Base-by-base conservation (phyloP, 2,329 filamentous ascomycete genomes). In the Cryphonectria carpinicola region DNA sequence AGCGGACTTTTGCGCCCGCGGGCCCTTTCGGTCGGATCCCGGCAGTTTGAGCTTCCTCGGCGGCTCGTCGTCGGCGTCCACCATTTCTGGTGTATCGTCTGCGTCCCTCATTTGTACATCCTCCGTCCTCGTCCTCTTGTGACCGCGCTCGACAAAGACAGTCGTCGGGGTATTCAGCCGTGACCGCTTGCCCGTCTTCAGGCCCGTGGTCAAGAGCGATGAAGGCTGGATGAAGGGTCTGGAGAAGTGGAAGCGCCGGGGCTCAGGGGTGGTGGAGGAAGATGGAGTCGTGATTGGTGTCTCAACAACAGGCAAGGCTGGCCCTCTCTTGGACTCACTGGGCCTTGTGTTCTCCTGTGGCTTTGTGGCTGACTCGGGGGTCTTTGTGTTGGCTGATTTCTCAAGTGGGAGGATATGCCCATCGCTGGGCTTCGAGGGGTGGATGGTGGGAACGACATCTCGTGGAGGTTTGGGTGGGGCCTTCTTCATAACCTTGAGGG, bases 221-320 rank as follows among this genome's bases (percentile, higher is more conserved):
- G 76, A 75, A 41, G 81, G 75, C 70, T 81, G 78, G 76, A 84
- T 80, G 71, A 83, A 81, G 66, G 80, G 82, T 70, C 83, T 81
- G 22, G 86, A 88, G 71, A 89, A 84, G 75, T 88, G 87, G 72
- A 89, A 89, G 58, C 85, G 82, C 69, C 87, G 84, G 17, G 82
- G 84, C 74, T 85, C 83, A 19, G 77, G 46, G 41, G 11, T 65
- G 17, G 71, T 25, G 10, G 74, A n/a, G 67, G 66, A 32, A 8
- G 14, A 14, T 14, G 67, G 73, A 41, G 58, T 68, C 32, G 73
- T 37, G 54, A 69, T 63, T 37, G 49, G 32, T 3, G 65, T 65
- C 28, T 49, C 28, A 28, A 28, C 60, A 32, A 61, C 19, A 5
- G 28, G 58, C 10, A 41, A 28, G 17, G 32, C 5, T 14, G 46